phyloP scores from a whole-genome alignment of 306 rosid species.

The Castanea sativa region DNA sequence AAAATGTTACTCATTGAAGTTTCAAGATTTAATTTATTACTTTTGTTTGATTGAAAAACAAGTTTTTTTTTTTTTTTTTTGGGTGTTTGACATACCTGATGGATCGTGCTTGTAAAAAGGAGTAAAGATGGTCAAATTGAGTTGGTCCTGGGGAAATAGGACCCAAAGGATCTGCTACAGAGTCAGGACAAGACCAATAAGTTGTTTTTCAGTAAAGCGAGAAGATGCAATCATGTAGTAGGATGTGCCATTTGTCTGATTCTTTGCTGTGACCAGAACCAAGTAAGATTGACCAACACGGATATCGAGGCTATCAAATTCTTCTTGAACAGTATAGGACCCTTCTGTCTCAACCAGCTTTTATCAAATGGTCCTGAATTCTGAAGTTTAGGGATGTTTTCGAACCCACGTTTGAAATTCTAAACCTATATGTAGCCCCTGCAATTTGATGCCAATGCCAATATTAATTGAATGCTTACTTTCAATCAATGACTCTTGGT shows the following conservation, averaged over 20 bases:
- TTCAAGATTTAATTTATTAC: too few species aligned
- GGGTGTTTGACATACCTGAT: not conserved
- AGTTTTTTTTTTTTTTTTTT: too few species aligned
- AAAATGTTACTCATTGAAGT: not conserved
- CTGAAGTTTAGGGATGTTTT: slow-evolving; percentile 6
- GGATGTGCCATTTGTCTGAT: not conserved
- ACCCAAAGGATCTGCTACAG: not conserved
- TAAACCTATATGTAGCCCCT: slow-evolving; percentile 4
- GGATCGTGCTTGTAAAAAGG: not conserved
- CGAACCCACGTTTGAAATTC: slow-evolving; percentile 12
- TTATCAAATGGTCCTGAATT: not conserved
- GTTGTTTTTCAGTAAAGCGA: not conserved
- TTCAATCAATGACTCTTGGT: too few species aligned
- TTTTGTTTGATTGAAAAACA: too few species aligned
- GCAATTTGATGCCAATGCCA: not conserved
- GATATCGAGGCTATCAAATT: not conserved
- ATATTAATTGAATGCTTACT: not conserved
- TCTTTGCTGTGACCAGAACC: not conserved
- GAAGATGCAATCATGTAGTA: slow-evolving; percentile 2
- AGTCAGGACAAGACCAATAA: not conserved
- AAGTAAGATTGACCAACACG: not conserved
- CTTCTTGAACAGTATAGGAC: not conserved
- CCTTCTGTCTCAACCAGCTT: not conserved
- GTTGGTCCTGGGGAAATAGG: slow-evolving; percentile 1
- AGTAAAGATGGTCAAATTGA: not conserved